Base-by-base conservation (phyloP, 116 monocot genomes). In the Thalassia testudinum region DNA sequence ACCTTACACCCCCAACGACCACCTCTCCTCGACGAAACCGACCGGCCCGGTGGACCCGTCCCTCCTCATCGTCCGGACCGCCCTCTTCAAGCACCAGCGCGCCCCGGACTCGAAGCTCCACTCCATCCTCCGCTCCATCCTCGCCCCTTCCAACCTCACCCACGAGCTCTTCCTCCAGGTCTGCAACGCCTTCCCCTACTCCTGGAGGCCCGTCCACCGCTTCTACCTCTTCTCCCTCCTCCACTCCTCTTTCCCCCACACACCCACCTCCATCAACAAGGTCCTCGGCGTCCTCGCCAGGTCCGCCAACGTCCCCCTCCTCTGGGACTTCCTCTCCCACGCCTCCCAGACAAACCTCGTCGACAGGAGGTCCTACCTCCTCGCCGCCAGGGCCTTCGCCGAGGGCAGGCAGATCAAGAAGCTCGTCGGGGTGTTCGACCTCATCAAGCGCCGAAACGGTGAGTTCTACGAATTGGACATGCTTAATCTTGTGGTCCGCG, bases 91-190 rank as follows among this genome's bases (percentile, higher is more conserved):
- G 42, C 86, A 74, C 17, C 86, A 79, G 43, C 30, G 59, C 68
- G 29, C 70, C n/a, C 57, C 77, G 38, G 77, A 80, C 42, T 14
- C 60, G 43, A 67, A 57, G 12, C 70, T 92, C 65, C 67, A 75
- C 40, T 48, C 73, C 43, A 71, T 53, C 70, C 83, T 92, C 70
- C 61, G 24, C 44, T 37, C 60, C 50, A 63, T 86, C 50, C 56
- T 54, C 26, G 62, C 66, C 65, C 56, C 55, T 24, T 65, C 67
- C 66, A 16, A 66, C 49, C 48, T 63, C 63, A 48, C 70, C 62
- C 83, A 70, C 58, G 83, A 80, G 60, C 67, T 86, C 72, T 72
- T 86, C 78, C 65, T 92, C 62, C 78, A 86, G 50, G 57, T 80
- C 37, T 83, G 75, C 77, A 65, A 55, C 64, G 64, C 65, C 50